Evolutionary conservation across 352 stramenopile species (phyloP), one percentile per base, ranked within the genome.

Genomic region (Phytophthora lateralis): DNA sequence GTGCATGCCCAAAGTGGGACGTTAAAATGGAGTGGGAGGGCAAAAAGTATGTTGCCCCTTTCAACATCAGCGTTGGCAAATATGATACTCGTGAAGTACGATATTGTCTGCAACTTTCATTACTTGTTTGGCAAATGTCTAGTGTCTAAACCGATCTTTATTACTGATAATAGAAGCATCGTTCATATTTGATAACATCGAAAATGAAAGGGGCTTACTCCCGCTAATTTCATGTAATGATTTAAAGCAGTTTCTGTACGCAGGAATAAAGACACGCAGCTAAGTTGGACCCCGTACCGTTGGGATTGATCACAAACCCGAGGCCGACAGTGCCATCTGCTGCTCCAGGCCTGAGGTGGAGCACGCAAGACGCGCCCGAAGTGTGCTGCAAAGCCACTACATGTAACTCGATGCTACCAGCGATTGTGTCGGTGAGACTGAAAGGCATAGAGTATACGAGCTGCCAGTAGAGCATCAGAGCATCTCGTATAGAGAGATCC

Each of bases 351-450:
- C 14, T 35, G 37, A 64, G 47, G 10, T 52, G 27, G 38, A 45
- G 47, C 47, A 64, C 48, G 57, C 48, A 52, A 66, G 57, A 54
- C 24, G 57, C 60, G 57, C 30, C 30, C 20, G 39, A 64, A 65
- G 41, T 18, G 58, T 45, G 42, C 49, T 9, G 41, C 58, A 66
- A 60, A 66, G 58, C 58, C 6, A 27, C 15, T n/a, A n/a, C n/a
- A n/a, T n/a, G n/a, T n/a, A 2, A 32, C 27, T 32, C 27, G 27
- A 32, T 32, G 6, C 27, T 12, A 32, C 27, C 27, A 32, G 27
- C 27, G 26, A 30, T 6, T 6, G 21, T 3, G 21, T 24, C 21
- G 21, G 3, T 24, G 21, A 24, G 21, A 4, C 26, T 11, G 8
- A 32, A 32, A 32, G 27, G 7, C 27, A 9, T 30, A 1, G 27